Base-by-base conservation (phyloP, 176 grass and related monocot species). In the Carex pumila region DNA sequence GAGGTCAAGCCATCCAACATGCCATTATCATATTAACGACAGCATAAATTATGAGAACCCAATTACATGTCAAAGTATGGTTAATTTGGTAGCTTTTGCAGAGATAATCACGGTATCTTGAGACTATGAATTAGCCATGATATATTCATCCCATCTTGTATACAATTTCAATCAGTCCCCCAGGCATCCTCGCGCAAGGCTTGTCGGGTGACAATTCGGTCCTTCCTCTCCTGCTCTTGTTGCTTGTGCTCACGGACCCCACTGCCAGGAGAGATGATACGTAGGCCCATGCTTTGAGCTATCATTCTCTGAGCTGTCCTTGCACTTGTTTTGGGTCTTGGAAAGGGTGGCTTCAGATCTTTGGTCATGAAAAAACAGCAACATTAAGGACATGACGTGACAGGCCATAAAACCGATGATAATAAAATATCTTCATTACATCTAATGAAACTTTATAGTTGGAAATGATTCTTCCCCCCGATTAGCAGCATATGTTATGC, bases 301-400 rank as follows among this genome's bases (percentile, higher is more conserved):
- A 98, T 93, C 67, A 98, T 29, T 83, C 95, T 93, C 75, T 91
- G 91, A 2, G 92, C 91, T 10, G 95, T 91, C 63, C 91, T 89
- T 62, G 89, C 86, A 21, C 90, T 94, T 31, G 95, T 98, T 85
- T 95, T 98, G 0, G 88, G 95, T n/a, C 95, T 89, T 7, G 89
- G 85, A 61, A 64, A 90, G 36, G 95, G 91, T 2, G 95, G 95
- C 87, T 98, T 89, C 59, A 98, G 69, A 86, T 98, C 95, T 97
- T 89, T 54, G 80, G 83, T 71, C 25, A 3, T 74, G 11, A 63
- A 52, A 65, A 65, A 82, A 82, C 37, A 82, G 36, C 19, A 49
- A 61, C 78, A 75, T 15, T 15, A 52, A 75, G 47, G n/a, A 12
- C 14, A 71, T 71, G 12, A 45, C 25, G 36, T 5, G 2, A 68